These are phyloP conservation scores for Pythium sukuiense DNA, from an alignment of 352 stramenopile species.

Conservation along the genomic window DNA sequence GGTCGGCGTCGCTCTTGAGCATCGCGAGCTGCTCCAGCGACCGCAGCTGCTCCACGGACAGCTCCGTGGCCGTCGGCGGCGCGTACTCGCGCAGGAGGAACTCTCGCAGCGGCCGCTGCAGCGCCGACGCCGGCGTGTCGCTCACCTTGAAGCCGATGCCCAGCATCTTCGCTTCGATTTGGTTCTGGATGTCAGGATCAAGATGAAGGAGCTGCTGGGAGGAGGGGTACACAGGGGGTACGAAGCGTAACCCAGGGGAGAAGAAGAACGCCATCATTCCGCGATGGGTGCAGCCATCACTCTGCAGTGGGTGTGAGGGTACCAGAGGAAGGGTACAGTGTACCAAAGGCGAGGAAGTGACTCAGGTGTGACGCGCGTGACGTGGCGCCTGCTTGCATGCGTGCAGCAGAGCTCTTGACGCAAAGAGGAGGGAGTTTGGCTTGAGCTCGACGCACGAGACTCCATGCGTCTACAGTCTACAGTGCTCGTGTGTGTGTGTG, in stretches of 20 bases:
- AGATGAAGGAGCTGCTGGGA: background rate
- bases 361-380: slow-evolving; percentile 11
- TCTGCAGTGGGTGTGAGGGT: background rate
- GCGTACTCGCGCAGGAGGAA: slow-evolving; percentile 76
- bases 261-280: slow-evolving; percentile 17
- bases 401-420: background rate
- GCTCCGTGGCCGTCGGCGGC: background rate
- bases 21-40: slow-evolving; percentile 50
- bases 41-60: slow-evolving; percentile 26
- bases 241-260: background rate
- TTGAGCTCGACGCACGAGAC: background rate
- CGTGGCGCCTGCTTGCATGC: slow-evolving; percentile 2
- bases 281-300: background rate
- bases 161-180: slow-evolving; percentile 46
- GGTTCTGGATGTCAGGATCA: background rate
- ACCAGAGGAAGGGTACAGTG: slow-evolving; percentile 13
- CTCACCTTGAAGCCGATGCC: slow-evolving; percentile 78
- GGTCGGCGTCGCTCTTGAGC: slow-evolving; percentile 66
- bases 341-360: slow-evolving; percentile 2
- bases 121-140: slow-evolving; percentile 41
- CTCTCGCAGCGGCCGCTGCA: slow-evolving; percentile 56
- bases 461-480: background rate
- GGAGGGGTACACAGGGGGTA: background rate
- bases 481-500: background rate
- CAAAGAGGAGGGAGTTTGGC: no score